Conservation (phyloP, 2,329 filamentous ascomycete species). For the Claviceps pazoutovae region DNA sequence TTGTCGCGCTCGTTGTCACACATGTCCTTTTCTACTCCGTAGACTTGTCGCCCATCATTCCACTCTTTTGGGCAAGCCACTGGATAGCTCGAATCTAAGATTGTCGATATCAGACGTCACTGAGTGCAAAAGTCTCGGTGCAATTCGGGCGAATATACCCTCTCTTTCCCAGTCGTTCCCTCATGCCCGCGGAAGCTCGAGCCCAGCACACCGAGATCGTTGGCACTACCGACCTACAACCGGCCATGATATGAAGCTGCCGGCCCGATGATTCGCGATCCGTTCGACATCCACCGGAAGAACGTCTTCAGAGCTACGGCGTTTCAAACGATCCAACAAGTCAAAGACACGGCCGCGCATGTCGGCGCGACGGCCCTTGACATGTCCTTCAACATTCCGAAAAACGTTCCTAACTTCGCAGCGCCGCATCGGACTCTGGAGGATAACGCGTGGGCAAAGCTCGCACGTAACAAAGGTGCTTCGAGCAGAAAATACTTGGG, state of each 20-base stretch:
- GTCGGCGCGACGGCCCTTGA: constrained; percentile 34
- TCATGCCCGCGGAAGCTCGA: neutral
- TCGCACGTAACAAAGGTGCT: constrained; percentile 20
- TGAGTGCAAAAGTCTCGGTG: neutral
- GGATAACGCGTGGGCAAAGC: constrained; percentile 50
- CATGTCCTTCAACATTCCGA: constrained; percentile 55
- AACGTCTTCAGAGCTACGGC: constrained; percentile 36
- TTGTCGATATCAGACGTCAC: neutral
- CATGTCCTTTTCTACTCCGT: neutral
- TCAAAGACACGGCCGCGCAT: constrained; percentile 34
- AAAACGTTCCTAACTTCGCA: constrained; percentile 55
- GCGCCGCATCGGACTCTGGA: constrained; percentile 51
- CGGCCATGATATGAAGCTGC: constrained; percentile 15
- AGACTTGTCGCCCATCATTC: neutral
- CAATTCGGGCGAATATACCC: constrained; percentile 24
- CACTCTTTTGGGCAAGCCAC: neutral
- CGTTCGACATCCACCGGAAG: constrained; percentile 28
- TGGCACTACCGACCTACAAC: neutral
- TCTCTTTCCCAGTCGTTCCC: constrained; percentile 13
- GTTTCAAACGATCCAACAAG: constrained; percentile 28
- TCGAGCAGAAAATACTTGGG: constrained; percentile 27
- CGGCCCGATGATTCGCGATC: constrained; percentile 27
- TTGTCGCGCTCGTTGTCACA: neutral
- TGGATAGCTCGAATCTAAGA: neutral
- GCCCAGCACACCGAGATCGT: neutral